phyloP scores from a whole-genome alignment of 2,329 filamentous ascomycete species.

The Huntiella savannae region DNA sequence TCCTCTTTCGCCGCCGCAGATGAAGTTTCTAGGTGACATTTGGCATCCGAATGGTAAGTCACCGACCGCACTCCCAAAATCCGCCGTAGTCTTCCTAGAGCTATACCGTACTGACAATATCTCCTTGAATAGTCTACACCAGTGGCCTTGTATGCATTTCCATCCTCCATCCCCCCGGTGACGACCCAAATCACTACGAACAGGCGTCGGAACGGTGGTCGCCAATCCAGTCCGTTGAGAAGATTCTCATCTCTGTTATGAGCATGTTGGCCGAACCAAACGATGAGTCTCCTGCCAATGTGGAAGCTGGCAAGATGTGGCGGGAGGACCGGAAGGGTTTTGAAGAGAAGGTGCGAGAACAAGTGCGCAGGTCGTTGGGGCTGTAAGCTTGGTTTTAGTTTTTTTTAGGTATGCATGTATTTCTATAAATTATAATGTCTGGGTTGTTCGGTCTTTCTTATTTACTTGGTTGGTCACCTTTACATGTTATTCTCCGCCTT shows the following conservation, averaged over 20 bases:
- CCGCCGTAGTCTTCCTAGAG: not conserved
- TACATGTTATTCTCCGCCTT: slow-evolving; percentile 48
- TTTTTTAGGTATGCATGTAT: not conserved
- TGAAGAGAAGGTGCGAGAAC: slow-evolving; percentile 66
- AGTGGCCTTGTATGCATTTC: slow-evolving; percentile 91
- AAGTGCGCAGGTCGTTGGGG: slow-evolving; percentile 62
- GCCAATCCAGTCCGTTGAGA: slow-evolving; percentile 92
- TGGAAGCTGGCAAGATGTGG: slow-evolving; percentile 95
- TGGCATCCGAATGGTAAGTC: slow-evolving; percentile 84
- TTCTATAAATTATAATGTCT: too few relatives aligned
- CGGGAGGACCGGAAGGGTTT: slow-evolving; percentile 67
- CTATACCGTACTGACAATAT: not conserved
- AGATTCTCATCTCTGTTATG: slow-evolving; percentile 93
- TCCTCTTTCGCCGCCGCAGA: slow-evolving; percentile 83
- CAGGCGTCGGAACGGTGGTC: slow-evolving; percentile 90
- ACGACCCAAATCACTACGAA: slow-evolving; percentile 97
- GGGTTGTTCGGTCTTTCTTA: not conserved
- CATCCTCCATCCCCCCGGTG: slow-evolving; percentile 90
- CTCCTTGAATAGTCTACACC: slow-evolving; percentile 49
- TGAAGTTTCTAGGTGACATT: slow-evolving; percentile 86
- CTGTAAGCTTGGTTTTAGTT: slow-evolving; percentile 26
- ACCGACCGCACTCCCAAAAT: not conserved
- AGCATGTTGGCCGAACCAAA: slow-evolving; percentile 96
- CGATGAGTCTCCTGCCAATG: slow-evolving; percentile 89
- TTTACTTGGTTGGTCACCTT: slow-evolving; percentile 2